Conservation (phyloP, 192 early-diverging fungal species). For the Coemansia sp. region DNA sequence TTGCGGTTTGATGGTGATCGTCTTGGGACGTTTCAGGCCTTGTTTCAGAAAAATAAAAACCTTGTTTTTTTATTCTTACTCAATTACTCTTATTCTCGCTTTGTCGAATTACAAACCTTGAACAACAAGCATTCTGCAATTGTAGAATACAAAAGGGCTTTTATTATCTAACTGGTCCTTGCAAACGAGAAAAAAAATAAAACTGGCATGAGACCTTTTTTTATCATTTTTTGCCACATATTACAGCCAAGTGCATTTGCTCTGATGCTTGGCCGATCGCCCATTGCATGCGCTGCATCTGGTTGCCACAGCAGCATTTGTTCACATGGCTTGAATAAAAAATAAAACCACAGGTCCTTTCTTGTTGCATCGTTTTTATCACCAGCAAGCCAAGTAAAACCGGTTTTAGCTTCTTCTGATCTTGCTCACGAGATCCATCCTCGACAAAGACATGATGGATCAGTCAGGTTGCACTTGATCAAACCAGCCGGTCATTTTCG, state of each 20-base stretch:
- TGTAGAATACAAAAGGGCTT: neutral
- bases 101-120: neutral
- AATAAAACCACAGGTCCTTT: no score
- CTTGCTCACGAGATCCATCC: neutral
- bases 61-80: neutral
- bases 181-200: neutral
- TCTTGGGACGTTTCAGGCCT: no score
- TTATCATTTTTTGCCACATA: neutral
- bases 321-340: neutral
- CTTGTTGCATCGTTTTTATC: neutral
- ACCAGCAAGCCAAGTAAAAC: no score
- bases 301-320: neutral
- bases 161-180: neutral
- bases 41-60: neutral
- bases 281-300: neutral
- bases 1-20: neutral
- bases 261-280: neutral
- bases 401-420: no score
- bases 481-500: slow-evolving; percentile 29
- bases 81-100: no score
- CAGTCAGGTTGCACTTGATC: neutral
- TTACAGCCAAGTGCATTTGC: neutral
- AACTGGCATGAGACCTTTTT: no score
- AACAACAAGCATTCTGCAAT: no score
- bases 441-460: neutral